Conservation (phyloP, 2,329 filamentous ascomycete species). For the Xylariaceae sp. region DNA sequence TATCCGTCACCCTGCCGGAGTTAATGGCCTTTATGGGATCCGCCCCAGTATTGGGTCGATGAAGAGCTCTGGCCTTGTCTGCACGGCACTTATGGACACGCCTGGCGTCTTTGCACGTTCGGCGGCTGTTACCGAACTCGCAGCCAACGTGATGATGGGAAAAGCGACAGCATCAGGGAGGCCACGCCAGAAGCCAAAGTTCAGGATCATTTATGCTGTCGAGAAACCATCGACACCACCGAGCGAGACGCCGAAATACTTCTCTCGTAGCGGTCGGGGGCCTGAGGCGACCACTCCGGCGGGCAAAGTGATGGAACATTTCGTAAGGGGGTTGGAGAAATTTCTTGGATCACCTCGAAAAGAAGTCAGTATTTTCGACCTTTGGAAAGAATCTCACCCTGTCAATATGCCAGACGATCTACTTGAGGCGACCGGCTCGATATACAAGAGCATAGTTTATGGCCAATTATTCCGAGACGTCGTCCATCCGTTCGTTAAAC, state of each 20-base stretch:
- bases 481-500: constrained; percentile 7
- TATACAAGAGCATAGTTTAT: constrained; percentile 15
- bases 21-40: constrained; percentile 15
- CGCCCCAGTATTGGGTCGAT: constrained; percentile 8
- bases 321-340: constrained; percentile 6
- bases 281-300: constrained; percentile 2
- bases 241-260: constrained; percentile 10
- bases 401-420: constrained; percentile 5
- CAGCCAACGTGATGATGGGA: constrained; percentile 5
- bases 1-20: constrained; percentile 13
- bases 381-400: constrained; percentile 12
- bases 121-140: constrained; percentile 4
- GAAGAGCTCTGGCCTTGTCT: constrained; percentile 6
- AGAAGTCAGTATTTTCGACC: constrained; percentile 9
- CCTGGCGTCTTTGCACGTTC: constrained; percentile 15
- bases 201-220: constrained; percentile 13
- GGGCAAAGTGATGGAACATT: constrained; percentile 7
- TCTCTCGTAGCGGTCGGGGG: background rate
- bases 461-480: constrained; percentile 3
- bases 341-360: constrained; percentile 8
- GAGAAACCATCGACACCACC: constrained; percentile 2
- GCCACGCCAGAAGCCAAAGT: background rate
- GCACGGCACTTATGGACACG: constrained; percentile 6
- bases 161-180: too few relatives aligned
- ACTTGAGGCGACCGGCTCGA: constrained; percentile 5